phyloP scores from a whole-genome alignment of 176 grass and related monocot species.

The Rhynchospora tenuis region DNA sequence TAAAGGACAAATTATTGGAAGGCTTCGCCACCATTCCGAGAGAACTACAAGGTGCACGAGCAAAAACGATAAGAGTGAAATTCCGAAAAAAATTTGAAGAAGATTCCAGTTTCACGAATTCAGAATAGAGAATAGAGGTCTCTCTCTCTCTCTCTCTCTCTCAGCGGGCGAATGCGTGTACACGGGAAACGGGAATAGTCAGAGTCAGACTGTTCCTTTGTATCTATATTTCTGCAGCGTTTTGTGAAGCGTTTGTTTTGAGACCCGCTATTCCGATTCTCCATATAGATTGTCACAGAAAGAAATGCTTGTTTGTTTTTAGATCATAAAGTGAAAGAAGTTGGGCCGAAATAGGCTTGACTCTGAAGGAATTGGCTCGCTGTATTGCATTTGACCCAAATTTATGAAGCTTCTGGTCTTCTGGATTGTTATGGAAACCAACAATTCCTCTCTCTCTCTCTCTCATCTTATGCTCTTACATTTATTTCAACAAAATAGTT shows the following conservation, averaged over 20 bases:
- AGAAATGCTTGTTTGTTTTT: neutral
- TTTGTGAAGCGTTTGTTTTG: neutral
- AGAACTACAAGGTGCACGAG: neutral
- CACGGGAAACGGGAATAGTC: neutral
- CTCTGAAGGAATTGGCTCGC: neutral
- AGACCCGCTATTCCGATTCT: neutral
- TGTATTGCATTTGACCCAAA: neutral
- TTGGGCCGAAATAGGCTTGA: neutral
- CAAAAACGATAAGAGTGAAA: neutral
- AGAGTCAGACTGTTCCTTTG: neutral
- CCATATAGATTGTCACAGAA: neutral
- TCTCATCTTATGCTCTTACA: neutral
- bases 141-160: neutral
- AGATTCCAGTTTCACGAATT: neutral
- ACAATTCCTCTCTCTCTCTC: neutral
- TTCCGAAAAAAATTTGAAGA: neutral
- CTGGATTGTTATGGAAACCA: neutral
- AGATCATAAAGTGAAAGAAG: neutral
- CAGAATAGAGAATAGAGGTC: neutral
- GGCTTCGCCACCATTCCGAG: slow-evolving; percentile 36
- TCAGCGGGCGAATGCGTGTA: neutral
- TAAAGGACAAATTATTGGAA: slow-evolving; percentile 41
- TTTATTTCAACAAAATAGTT: too few species aligned
- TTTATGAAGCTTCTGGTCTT: neutral
- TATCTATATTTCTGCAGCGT: neutral